phyloP scores from a whole-genome alignment of 768 basidiomycete species.

The Hirschioporus abietinus region DNA sequence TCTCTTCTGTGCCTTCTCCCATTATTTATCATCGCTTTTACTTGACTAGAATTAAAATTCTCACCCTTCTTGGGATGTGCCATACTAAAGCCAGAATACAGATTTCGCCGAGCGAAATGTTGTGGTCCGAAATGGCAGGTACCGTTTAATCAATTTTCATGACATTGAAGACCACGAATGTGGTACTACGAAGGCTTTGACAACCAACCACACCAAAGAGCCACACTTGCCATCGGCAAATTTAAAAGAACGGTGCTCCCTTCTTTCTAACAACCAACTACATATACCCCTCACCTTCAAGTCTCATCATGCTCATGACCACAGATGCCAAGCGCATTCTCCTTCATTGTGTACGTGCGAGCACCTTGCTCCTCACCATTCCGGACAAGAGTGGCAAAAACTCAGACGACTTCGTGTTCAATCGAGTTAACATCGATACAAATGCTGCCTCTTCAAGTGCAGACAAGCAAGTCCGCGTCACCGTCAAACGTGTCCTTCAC shows the following conservation, averaged over 20 bases:
- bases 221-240: too few relatives aligned
- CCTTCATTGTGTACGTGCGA: background rate
- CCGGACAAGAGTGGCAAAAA: background rate
- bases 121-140: background rate
- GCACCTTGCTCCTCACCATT: background rate
- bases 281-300: too few relatives aligned
- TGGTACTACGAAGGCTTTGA: background rate
- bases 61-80: background rate
- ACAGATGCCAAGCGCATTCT: background rate
- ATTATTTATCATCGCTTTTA: background rate
- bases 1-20: background rate
- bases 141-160: background rate
- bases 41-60: background rate
- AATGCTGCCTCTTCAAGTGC: background rate
- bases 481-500: background rate
- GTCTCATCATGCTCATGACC: background rate
- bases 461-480: background rate
- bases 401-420: background rate
- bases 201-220: too few relatives aligned
- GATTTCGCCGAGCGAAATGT: background rate
- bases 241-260: background rate
- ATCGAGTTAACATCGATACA: background rate
- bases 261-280: too few relatives aligned
- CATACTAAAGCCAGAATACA: background rate
- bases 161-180: background rate